Conservation (phyloP, 192 early-diverging fungal species). For the Physocladia obscura region DNA sequence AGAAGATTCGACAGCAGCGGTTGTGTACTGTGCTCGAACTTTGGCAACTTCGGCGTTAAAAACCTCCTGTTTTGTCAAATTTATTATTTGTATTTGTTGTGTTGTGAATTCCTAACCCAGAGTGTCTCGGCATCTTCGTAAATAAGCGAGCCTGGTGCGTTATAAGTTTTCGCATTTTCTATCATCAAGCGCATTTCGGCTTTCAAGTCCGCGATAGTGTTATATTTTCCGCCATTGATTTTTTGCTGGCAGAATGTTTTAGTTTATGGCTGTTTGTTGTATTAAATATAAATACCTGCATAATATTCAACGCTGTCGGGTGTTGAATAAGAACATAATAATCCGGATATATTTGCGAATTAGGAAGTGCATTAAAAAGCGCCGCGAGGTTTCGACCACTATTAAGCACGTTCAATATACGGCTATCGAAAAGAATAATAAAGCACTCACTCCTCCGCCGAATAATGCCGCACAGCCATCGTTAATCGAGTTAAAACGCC, state of each 20-base stretch:
- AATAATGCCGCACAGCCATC: conserved; percentile 15
- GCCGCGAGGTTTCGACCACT: conserved; percentile 69
- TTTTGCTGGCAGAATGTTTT: conserved; percentile 47
- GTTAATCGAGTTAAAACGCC: conserved; percentile 5
- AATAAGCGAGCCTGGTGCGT: conserved; percentile 76
- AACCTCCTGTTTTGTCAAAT: conserved; percentile 22
- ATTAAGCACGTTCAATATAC: not conserved
- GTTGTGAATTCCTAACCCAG: conserved; percentile 19
- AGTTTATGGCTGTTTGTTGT: not conserved
- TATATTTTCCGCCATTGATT: conserved; percentile 64
- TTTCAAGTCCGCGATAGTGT: conserved; percentile 68
- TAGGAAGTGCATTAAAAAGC: conserved; percentile 76
- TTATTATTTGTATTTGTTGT: too few species aligned
- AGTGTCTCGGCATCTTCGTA: conserved; percentile 40
- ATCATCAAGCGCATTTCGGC: conserved; percentile 83
- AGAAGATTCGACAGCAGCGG: not conserved
- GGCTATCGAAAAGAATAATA: not conserved
- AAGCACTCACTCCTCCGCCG: not conserved
- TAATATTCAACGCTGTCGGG: conserved; percentile 72
- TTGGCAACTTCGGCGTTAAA: conserved; percentile 24
- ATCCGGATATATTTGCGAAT: conserved; percentile 79
- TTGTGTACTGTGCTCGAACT: conserved; percentile 3
- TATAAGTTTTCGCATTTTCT: conserved; percentile 89
- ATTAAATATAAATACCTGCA: conserved; percentile 50
- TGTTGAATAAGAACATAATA: conserved; percentile 83